Evolutionary conservation across 257 asterid genomes (phyloP).

Genomic region (Gentiana dahurica): DNA sequence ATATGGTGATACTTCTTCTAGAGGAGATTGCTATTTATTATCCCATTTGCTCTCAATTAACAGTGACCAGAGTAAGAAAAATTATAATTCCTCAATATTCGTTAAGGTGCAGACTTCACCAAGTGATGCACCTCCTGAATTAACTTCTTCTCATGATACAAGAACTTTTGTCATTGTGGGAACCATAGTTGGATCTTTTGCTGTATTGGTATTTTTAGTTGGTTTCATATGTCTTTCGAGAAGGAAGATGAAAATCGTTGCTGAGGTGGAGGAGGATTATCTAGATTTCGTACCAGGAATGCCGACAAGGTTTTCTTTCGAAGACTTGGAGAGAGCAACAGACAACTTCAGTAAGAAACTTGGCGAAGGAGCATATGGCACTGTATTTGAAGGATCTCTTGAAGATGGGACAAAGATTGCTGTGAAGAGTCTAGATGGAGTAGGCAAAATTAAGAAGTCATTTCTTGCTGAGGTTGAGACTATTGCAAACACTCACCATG

Average conservation of each 20-base stretch:
- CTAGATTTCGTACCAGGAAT: slow-evolving; percentile 21
- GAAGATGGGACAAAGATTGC: slow-evolving; percentile 18
- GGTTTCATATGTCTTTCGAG: slow-evolving; percentile 4
- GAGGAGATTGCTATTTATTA: slow-evolving; percentile 27
- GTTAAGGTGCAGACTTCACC: slow-evolving; percentile 16
- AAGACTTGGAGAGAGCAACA: slow-evolving; percentile 15
- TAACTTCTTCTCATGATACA: background rate
- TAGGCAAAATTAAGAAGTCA: slow-evolving; percentile 17
- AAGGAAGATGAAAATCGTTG: slow-evolving; percentile 6
- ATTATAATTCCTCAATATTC: slow-evolving; percentile 11
- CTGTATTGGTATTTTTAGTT: background rate
- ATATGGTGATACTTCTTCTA: slow-evolving; percentile 14
- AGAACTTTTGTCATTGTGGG: slow-evolving; percentile 9
- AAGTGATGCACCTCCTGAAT: background rate
- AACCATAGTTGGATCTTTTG: slow-evolving; percentile 1
- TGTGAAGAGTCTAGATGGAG: slow-evolving; percentile 22
- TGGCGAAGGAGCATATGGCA: slow-evolving; percentile 23
- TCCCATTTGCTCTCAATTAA: slow-evolving; percentile 26
- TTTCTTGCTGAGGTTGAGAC: slow-evolving; percentile 26
- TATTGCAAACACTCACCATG: slow-evolving; percentile 21
- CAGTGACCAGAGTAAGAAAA: slow-evolving; percentile 13
- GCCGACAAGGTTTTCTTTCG: slow-evolving; percentile 20
- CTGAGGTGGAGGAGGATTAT: slow-evolving; percentile 16
- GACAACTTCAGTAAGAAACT: slow-evolving; percentile 15
- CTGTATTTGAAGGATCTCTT: slow-evolving; percentile 20